Evolutionary conservation across 192 early-diverging fungal genomes (phyloP).

Genomic region (Coemansia sp.): DNA sequence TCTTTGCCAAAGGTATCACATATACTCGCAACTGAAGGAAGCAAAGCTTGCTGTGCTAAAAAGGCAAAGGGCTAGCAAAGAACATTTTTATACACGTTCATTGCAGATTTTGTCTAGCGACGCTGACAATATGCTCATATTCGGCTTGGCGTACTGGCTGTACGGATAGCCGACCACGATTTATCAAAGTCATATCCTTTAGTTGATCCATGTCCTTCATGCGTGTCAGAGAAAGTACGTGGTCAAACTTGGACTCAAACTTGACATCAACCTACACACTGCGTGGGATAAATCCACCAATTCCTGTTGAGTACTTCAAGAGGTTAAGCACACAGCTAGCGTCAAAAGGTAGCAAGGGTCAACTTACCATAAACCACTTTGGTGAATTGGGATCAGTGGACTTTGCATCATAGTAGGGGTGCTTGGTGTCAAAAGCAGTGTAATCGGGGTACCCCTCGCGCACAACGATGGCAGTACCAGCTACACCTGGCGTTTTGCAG

Average conservation of each 20-base stretch:
- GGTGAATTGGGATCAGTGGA: conserved; percentile 58
- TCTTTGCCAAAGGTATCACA: too few relatives aligned
- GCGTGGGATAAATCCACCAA: neutral
- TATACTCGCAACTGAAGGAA: too few relatives aligned
- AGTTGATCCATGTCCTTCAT: conserved; percentile 60
- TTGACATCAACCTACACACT: conserved; percentile 66
- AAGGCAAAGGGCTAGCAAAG: too few relatives aligned
- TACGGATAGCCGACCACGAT: conserved; percentile 71
- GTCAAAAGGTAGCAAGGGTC: too few relatives aligned
- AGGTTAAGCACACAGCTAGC: neutral
- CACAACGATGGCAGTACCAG: conserved; percentile 62
- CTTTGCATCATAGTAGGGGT: conserved; percentile 81
- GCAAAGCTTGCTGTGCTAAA: too few relatives aligned
- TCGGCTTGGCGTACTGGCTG: conserved; percentile 66
- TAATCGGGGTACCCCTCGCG: conserved; percentile 71
- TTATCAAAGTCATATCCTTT: conserved; percentile 66
- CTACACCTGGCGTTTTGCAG: conserved; percentile 79
- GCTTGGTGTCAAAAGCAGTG: conserved; percentile 70
- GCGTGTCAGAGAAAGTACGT: conserved; percentile 64
- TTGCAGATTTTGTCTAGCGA: neutral
- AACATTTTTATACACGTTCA: neutral
- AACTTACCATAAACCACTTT: conserved; percentile 76
- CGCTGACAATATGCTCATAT: conserved; percentile 61
- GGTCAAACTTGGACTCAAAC: conserved; percentile 63
- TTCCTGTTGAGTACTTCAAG: neutral